Base-by-base conservation (phyloP, 1,284 basidiomycete genomes). In the Naganishia albida region DNA sequence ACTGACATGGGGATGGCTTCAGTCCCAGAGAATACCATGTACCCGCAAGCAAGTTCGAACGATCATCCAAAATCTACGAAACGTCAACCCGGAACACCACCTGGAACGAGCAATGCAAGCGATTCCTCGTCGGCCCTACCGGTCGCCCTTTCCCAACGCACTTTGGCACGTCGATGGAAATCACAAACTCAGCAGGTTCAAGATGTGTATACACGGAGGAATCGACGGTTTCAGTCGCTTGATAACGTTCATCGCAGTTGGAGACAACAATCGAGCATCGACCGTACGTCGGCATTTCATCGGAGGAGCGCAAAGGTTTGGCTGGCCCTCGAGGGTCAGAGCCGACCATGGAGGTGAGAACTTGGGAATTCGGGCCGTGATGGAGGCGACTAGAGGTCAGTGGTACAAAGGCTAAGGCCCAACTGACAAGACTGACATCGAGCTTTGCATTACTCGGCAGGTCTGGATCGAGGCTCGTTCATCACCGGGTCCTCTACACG, bases 201-300 rank as follows among this genome's bases (percentile, higher is more conserved):
- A 82, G 0, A 77, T 84, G 57, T 81, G 85, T 0, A 80, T 85
- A 16, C 83, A 85, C 74, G 82, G 82, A 0, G 43, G 80, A 3
- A 73, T 81, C 39, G 82, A 85, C 73, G 82, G 83, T 0, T 82
- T 76, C 63, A 78, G 73, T 62, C 43, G 76, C 1, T 79, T 69
- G 26, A 80, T 83, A 13, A 70, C 70, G 7, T 80, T 74, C 20
- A 56, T 83, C 0, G 56, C 65, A 2, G 78, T 80, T 6, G 77
- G 73, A 65, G 77, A 70, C 8, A 81, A 82, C 63, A 84, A 83
- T 66, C 30, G 62, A 3, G 73, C 82, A 38, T 80, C 3, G 81
- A 48, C 46, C 23, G 46, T 48, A 3, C 20, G 20, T 3, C 16
- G 25, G 2, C n/a, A 23, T 3, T 48, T 82, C 68, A 26, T 75